These are phyloP conservation scores for Nissolia schottii DNA, from an alignment of 306 rosid genomes.

Conservation along the genomic window DNA sequence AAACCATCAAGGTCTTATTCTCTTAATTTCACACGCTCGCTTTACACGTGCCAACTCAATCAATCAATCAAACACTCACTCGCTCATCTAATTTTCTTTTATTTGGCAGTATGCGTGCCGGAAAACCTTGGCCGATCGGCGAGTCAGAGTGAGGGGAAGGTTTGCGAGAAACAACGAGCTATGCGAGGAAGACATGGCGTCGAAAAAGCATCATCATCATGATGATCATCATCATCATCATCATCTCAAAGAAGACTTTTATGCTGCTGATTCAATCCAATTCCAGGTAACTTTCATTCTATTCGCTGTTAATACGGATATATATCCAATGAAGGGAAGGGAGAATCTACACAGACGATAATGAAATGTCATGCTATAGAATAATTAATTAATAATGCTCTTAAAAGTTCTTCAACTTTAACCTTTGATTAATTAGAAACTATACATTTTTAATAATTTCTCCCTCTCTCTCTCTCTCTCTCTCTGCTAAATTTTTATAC, in stretches of 20 bases:
- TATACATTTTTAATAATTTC: too few species aligned
- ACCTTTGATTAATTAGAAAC: not conserved
- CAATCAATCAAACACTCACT: not conserved
- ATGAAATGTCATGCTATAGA: not conserved
- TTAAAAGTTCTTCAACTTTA: not conserved
- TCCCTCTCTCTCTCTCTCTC: too few species aligned
- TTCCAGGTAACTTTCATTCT: constrained; percentile 44
- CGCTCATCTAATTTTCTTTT: not conserved
- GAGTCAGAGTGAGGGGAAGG: constrained; percentile 94
- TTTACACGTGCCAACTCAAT: too few species aligned
- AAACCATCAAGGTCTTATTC: constrained; percentile 60
- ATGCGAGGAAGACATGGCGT: constrained; percentile 35
- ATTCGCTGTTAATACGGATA: constrained; percentile 11
- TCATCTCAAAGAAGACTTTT: constrained; percentile 34
- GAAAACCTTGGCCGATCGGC: constrained; percentile 87
- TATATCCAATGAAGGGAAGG: not conserved
- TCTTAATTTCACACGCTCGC: not conserved
- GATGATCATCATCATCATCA: too few species aligned
- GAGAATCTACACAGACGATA: not conserved
- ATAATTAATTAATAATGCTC: not conserved
- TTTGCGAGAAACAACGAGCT: constrained; percentile 79
- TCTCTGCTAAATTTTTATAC: not conserved
- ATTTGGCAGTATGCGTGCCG: constrained; percentile 98
- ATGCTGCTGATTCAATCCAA: constrained; percentile 31
- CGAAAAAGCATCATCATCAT: constrained; percentile 35